Evolutionary conservation across 1,284 basidiomycete genomes (phyloP).

Genomic region (Apiotrichum veenhuisii): DNA sequence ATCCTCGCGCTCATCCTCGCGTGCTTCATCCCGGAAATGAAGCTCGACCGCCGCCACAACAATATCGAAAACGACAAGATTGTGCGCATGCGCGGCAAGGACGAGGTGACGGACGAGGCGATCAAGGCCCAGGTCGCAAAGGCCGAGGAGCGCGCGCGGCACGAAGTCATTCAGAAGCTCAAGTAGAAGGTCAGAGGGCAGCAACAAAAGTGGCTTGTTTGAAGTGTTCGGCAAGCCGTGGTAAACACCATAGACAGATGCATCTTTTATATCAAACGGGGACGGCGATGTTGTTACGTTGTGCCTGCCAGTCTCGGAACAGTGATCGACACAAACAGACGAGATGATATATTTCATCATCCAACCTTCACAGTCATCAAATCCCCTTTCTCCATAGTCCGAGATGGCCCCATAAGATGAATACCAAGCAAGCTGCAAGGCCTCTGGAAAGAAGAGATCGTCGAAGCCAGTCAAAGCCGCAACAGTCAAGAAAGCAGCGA

Average conservation of each 20-base stretch:
- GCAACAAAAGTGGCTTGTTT: neutral
- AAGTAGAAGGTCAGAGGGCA: neutral
- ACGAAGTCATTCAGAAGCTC: neutral
- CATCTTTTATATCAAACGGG: too few species aligned
- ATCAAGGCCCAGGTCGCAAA: slow-evolving; percentile 9
- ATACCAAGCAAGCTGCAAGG: too few species aligned
- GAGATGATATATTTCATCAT: too few species aligned
- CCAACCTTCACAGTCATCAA: too few species aligned
- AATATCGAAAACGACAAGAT: slow-evolving; percentile 29
- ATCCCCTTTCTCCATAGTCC: too few species aligned
- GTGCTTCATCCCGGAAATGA: slow-evolving; percentile 28
- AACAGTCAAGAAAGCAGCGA: too few species aligned
- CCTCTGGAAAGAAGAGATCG: too few species aligned
- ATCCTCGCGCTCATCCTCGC: slow-evolving; percentile 28
- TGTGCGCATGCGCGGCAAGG: slow-evolving; percentile 24
- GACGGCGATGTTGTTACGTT: too few species aligned
- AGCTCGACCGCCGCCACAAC: slow-evolving; percentile 36
- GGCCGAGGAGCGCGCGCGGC: slow-evolving; percentile 5
- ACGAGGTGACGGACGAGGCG: slow-evolving; percentile 15
- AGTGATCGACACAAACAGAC: too few species aligned
- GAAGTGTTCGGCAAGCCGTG: neutral
- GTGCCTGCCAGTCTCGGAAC: too few species aligned
- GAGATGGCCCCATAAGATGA: too few species aligned
- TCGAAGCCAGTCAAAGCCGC: too few species aligned
- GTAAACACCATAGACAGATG: neutral